Evolutionary conservation across 2,329 filamentous ascomycete genomes (phyloP).

Genomic region (Sclerotiophoma versabilis): DNA sequence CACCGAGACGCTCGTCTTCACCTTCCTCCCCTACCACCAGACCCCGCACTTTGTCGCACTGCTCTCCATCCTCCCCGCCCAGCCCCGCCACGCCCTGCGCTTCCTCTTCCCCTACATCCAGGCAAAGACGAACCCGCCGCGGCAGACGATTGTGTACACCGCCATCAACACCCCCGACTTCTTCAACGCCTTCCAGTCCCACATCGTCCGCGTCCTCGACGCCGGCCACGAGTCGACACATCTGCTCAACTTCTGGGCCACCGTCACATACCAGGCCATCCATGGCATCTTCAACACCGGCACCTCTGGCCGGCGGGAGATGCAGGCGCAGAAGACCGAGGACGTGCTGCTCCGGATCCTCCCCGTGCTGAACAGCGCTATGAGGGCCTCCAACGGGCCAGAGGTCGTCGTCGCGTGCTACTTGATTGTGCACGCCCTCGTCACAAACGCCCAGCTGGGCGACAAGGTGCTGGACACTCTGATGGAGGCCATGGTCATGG

Average conservation of each 20-base stretch:
- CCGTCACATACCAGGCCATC: conserved; percentile 83
- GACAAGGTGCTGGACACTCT: conserved; percentile 83
- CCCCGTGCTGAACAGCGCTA: conserved; percentile 76
- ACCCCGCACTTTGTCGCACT: conserved; percentile 85
- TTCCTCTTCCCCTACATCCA: conserved; percentile 88
- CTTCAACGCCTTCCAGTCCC: conserved; percentile 76
- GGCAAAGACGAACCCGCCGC: conserved; percentile 76
- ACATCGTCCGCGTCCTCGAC: conserved; percentile 77
- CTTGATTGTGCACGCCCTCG: conserved; percentile 87
- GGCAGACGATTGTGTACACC: conserved; percentile 82
- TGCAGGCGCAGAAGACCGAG: conserved; percentile 83
- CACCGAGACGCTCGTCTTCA: conserved; percentile 76
- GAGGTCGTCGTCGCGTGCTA: conserved; percentile 87
- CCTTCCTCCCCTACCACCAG: conserved; percentile 92
- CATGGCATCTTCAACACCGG: conserved; percentile 80
- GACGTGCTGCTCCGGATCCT: conserved; percentile 72
- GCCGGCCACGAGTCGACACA: conserved; percentile 76
- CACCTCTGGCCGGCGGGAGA: conserved; percentile 75
- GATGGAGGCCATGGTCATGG: conserved; percentile 85
- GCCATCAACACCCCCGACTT: conserved; percentile 80
- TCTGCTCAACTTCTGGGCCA: conserved; percentile 88
- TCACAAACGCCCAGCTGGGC: conserved; percentile 79
- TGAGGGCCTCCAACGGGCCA: conserved; percentile 76
- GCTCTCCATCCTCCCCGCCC: conserved; percentile 82
- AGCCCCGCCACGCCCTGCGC: conserved; percentile 76